Base-by-base conservation (phyloP, 768 basidiomycete genomes). In the Mycena rebaudengoi region DNA sequence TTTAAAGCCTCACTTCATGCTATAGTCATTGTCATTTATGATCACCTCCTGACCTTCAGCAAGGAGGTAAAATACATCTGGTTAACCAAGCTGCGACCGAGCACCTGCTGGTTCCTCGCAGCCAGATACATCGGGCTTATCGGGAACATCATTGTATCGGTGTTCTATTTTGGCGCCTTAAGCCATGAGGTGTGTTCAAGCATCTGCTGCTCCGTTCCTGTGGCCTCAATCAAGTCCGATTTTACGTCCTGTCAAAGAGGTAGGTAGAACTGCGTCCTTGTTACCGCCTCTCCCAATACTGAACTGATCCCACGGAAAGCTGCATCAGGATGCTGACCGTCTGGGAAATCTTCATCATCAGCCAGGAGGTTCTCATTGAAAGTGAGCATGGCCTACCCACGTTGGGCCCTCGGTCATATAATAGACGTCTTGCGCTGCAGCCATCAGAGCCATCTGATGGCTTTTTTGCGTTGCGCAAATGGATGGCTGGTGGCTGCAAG, bases 101-200 rank as follows among this genome's bases (percentile, higher is more conserved):
- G 59, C 32, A 60, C 59, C 41, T 60, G 50, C 59, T 60, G 40
- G 59, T 52, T 60, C 50, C 49, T 60, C 50, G 59, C 50, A 25
- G 46, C 25, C 41, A 44, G 59, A 52, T 60, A 60, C 50, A 32
- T 60, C 30, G 59, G 50, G 41, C 59, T 60, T 13, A 29, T 50
- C 48, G 48, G 44, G 48, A 52, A 60, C 50, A 60, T 44, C 59
- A 16, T 32, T 44, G 35, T 45, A 21, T 60, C 50, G 41, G 50
- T 35, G 40, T 60, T 41, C 43, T 43, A 60, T 45, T 60, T 60
- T 28, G 23, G 37, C 32, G 40, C 40, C 32, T 60, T 60, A 21
- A 45, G 33, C 59, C 59, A 60, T 33, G 50, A 51, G 59, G 59
- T 60, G 59, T 51, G 59, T 51, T 41, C 50, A 18, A 26, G 40